Conservation (phyloP, 371 early-diverging fungal species). For the Entomophthora muscae region DNA sequence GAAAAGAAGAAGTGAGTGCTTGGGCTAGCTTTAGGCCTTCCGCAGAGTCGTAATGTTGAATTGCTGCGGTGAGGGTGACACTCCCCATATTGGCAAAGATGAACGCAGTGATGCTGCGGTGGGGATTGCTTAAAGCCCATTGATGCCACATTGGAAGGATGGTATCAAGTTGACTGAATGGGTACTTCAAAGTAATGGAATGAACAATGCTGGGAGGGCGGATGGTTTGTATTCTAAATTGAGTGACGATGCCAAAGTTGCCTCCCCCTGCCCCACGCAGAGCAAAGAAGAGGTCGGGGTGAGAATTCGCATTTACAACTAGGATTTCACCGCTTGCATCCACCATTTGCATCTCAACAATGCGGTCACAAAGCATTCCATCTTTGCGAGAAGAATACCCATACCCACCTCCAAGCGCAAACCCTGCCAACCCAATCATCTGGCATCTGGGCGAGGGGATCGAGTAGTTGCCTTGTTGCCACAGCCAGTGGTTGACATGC, state of each 20-base stretch:
- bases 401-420: slow-evolving; percentile 23
- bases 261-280: too few relatives aligned
- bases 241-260: slow-evolving; percentile 31
- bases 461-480: slow-evolving; percentile 15
- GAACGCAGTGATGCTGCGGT: neutral
- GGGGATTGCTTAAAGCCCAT: neutral
- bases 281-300: slow-evolving; percentile 35
- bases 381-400: slow-evolving; percentile 22
- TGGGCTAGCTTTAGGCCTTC: too few relatives aligned
- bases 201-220: slow-evolving; percentile 15
- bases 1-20: too few relatives aligned
- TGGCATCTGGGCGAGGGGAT: slow-evolving; percentile 19
- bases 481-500: slow-evolving; percentile 16
- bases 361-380: slow-evolving; percentile 23
- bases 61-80: neutral
- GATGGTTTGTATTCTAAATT: slow-evolving; percentile 15
- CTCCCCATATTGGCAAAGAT: neutral
- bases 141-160: neutral
- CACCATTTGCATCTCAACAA: slow-evolving; percentile 26
- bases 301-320: slow-evolving; percentile 17
- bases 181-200: neutral
- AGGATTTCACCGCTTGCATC: slow-evolving; percentile 24
- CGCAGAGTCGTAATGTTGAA: neutral
- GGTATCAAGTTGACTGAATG: neutral
- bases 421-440: slow-evolving; percentile 19